Evolutionary conservation across 176 grass and related monocot genomes (phyloP).

Genomic region (Carex kokanica): DNA sequence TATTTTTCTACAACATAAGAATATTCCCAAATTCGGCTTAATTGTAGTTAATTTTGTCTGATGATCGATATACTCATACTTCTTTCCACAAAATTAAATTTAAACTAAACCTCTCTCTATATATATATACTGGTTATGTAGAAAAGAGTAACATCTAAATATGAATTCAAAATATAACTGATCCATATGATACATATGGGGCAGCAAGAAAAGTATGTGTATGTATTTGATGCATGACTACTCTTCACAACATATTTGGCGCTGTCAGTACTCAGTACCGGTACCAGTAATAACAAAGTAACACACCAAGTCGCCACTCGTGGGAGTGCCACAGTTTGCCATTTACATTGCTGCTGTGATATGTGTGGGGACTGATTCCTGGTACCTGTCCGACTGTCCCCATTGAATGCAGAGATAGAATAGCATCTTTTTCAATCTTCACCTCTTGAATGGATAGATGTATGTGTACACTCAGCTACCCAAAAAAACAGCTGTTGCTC

Average conservation of each 20-base stretch:
- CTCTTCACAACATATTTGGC: neutral
- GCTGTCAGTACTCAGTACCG: neutral
- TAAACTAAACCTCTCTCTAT: no score
- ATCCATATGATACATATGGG: neutral
- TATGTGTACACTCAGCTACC: constrained; percentile 15
- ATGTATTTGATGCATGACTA: neutral
- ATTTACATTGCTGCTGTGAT: neutral
- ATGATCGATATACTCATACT: no score
- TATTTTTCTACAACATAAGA: neutral
- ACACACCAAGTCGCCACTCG: constrained; percentile 10
- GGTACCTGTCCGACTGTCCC: neutral
- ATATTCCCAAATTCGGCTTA: no score
- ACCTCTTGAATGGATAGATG: constrained; percentile 4
- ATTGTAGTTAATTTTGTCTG: no score
- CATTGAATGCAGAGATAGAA: constrained; percentile 30
- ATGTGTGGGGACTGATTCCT: constrained; percentile 16
- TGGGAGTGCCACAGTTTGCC: constrained; percentile 17
- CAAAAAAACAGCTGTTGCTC: constrained; percentile 25
- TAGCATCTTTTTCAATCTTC: constrained; percentile 24
- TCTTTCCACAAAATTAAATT: no score
- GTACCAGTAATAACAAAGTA: neutral
- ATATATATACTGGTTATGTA: no score
- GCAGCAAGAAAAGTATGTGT: neutral
- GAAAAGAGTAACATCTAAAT: neutral
- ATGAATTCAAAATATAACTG: neutral